These are phyloP conservation scores for Candida piceae DNA, from an alignment of 805 yeast genomes.

Conservation along the genomic window DNA sequence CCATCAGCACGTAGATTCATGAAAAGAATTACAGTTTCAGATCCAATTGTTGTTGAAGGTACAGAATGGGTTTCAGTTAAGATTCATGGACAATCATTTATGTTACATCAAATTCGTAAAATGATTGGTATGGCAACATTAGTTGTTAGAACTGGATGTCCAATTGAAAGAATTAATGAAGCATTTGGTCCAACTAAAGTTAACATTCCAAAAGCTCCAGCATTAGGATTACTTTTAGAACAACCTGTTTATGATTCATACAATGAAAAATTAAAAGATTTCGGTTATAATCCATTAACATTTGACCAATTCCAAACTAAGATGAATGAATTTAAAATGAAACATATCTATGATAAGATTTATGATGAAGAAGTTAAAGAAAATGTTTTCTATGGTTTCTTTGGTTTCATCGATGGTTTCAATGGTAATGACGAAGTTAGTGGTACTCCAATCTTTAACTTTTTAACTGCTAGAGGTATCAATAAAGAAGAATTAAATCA, in stretches of 20 bases:
- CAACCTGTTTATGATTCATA: slow-evolving; percentile 88
- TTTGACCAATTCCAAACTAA: slow-evolving; percentile 61
- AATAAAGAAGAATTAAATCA: slow-evolving; percentile 19
- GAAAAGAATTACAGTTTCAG: slow-evolving; percentile 73
- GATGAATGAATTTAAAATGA: slow-evolving; percentile 83
- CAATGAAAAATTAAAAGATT: slow-evolving; percentile 62
- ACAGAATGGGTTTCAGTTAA: slow-evolving; percentile 96
- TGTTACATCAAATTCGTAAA: slow-evolving; percentile 96
- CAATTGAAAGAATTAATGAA: slow-evolving; percentile 65
- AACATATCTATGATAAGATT: slow-evolving; percentile 85
- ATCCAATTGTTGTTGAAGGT: slow-evolving; percentile 86
- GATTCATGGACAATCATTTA: slow-evolving; percentile 96
- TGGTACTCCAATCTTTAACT: slow-evolving; percentile 60
- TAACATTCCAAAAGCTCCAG: slow-evolving; percentile 96
- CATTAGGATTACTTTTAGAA: slow-evolving; percentile 84
- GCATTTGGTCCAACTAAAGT: slow-evolving; percentile 72
- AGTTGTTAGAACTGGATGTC: slow-evolving; percentile 81
- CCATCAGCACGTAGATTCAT: slow-evolving; percentile 81
- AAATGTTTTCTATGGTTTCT: slow-evolving; percentile 85
- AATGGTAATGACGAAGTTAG: slow-evolving; percentile 42
- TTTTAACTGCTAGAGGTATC: slow-evolving; percentile 44
- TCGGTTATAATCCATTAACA: slow-evolving; percentile 73
- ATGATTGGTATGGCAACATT: slow-evolving; percentile 95
- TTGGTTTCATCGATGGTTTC: slow-evolving; percentile 82
- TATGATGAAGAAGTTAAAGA: slow-evolving; percentile 86